A percentile compares a stretch with the other conserved stretches of the same genome.
These are phyloP conservation scores for Akebia trifoliata DNA, from an alignment of 164 flowering plant species.

Conservation along the genomic window DNA sequence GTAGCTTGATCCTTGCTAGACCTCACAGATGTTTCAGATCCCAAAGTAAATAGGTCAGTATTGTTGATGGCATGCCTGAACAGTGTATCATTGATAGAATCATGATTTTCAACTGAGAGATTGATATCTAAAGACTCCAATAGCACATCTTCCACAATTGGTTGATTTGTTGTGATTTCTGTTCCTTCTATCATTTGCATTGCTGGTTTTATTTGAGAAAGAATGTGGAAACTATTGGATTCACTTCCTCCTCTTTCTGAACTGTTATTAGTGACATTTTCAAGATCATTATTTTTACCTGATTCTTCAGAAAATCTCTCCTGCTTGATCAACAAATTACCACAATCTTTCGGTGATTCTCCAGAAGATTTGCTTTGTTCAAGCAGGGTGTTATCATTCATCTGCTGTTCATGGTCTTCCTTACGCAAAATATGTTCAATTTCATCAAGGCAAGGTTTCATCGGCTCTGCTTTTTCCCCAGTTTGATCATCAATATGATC, in stretches of 20 bases:
- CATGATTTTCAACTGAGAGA: conserved; percentile 3
- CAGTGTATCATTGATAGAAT: background rate
- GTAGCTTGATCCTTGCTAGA: conserved; percentile 10
- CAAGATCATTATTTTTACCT: background rate
- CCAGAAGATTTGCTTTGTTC: background rate
- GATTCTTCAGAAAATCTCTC: conserved; percentile 6
- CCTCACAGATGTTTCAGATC: conserved; percentile 13
- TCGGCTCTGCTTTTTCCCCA: background rate
- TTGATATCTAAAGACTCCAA: conserved; percentile 10
- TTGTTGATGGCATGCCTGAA: background rate
- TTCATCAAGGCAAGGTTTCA: conserved; percentile 8
- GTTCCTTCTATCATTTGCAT: conserved; percentile 9
- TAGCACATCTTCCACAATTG: conserved; percentile 10
- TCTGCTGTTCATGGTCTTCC: conserved; percentile 5
- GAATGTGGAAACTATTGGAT: conserved; percentile 8
- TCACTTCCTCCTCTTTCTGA: conserved; percentile 1
- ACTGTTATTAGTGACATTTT: conserved; percentile 3
- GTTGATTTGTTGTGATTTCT: conserved; percentile 5
- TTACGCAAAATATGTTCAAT: conserved; percentile 1
- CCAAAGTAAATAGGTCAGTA: conserved; percentile 10
- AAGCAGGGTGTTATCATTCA: conserved; percentile 6
- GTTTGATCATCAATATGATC: conserved; percentile 11
- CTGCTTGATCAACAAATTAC: background rate
- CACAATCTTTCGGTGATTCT: background rate
- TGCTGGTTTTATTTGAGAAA: conserved; percentile 3